These are phyloP conservation scores for Fulvia fulva DNA, from an alignment of 2,329 filamentous ascomycete genomes.

Conservation along the genomic window DNA sequence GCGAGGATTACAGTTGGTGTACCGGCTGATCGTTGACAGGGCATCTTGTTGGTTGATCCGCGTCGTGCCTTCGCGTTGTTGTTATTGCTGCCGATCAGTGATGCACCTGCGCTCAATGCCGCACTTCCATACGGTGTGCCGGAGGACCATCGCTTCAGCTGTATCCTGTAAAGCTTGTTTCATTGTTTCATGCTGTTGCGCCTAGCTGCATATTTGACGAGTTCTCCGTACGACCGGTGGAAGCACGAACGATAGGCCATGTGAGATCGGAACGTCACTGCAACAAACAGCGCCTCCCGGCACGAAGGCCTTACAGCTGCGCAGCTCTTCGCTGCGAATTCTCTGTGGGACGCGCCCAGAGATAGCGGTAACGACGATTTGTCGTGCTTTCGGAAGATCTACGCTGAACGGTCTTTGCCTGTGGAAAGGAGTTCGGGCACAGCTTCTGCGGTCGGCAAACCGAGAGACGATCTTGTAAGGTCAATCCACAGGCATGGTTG, in stretches of 20 bases:
- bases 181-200: constrained; percentile 3
- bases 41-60: neutral
- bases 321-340: neutral
- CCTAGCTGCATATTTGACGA: neutral
- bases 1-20: neutral
- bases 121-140: constrained; percentile 3
- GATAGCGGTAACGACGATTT: neutral
- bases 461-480: constrained; percentile 4
- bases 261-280: neutral
- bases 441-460: neutral
- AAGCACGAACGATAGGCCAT: neutral
- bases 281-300: neutral
- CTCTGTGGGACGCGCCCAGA: constrained; percentile 1
- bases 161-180: neutral
- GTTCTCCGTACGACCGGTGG: neutral
- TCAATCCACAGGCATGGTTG: neutral
- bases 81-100: neutral
- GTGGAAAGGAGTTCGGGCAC: constrained; percentile 1
- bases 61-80: neutral
- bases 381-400: constrained; percentile 1
- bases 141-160: neutral
- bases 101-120: neutral
- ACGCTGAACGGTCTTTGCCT: neutral
- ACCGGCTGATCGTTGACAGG: neutral
- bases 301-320: neutral